Evolutionary conservation across 202 grass and related monocot genomes (phyloP).

Genomic region (Hordeum pubiflorum): DNA sequence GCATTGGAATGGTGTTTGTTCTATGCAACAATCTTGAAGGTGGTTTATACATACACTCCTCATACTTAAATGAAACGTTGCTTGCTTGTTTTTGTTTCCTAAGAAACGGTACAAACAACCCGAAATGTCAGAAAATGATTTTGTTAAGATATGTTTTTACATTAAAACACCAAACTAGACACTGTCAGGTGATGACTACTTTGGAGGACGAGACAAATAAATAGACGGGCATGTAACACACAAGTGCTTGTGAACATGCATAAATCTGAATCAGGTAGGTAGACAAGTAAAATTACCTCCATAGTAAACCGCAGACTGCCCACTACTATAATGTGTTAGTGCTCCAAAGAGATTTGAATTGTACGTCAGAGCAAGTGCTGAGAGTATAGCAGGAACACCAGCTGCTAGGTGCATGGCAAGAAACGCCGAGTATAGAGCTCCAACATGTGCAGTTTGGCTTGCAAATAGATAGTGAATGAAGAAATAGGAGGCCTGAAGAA

Average conservation of each 20-base stretch:
- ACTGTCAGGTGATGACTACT: background rate
- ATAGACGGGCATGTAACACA: background rate
- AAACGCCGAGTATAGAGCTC: constrained; percentile 81
- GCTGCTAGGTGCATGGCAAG: constrained; percentile 88
- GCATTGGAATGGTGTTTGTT: background rate
- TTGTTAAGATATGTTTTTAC: background rate
- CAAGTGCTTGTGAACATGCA: background rate
- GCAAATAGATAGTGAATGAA: constrained; percentile 88
- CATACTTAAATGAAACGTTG: background rate
- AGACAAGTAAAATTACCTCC: constrained; percentile 55
- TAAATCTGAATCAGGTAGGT: background rate
- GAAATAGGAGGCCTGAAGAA: constrained; percentile 89
- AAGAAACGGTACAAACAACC: background rate
- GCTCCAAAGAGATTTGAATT: constrained; percentile 81
- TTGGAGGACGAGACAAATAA: background rate
- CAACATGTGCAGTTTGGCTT: constrained; percentile 89
- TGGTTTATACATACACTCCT: background rate
- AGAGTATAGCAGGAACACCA: constrained; percentile 65
- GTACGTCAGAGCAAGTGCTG: constrained; percentile 77
- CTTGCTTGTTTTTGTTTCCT: background rate
- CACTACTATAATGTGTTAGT: constrained; percentile 86
- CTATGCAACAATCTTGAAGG: background rate
- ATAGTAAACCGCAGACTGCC: constrained; percentile 82
- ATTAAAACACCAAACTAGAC: constrained; percentile 1
- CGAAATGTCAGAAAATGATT: background rate